These are phyloP conservation scores for Casaregolazyma lundiana DNA, from an alignment of 1,139 yeast species.

Conservation along the genomic window DNA sequence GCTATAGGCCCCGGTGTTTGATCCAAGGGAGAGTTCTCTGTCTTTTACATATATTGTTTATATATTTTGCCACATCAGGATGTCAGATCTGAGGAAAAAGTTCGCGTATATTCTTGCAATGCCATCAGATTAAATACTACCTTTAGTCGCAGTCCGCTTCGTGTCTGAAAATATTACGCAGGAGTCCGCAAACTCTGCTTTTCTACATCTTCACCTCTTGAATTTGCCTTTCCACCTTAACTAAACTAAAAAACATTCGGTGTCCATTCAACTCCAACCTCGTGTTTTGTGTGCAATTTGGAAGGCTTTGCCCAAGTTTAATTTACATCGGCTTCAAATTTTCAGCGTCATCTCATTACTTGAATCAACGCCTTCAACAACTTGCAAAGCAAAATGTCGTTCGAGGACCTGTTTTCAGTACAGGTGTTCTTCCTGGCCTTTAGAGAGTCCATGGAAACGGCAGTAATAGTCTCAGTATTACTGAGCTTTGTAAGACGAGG, in stretches of 20 bases:
- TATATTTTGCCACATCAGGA: not conserved
- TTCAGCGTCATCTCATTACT: not conserved
- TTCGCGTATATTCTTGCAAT: too few species aligned
- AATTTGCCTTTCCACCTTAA: not conserved
- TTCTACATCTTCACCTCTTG: too few species aligned
- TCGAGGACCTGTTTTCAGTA: slow-evolving; percentile 56
- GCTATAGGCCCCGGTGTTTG: too few species aligned
- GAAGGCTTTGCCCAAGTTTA: too few species aligned
- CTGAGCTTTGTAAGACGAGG: slow-evolving; percentile 71
- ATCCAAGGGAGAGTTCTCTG: too few species aligned
- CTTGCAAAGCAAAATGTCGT: slow-evolving; percentile 11
- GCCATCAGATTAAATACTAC: too few species aligned
- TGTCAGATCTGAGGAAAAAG: too few species aligned
- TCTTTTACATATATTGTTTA: not conserved
- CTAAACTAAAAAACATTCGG: not conserved
- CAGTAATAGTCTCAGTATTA: slow-evolving; percentile 78
- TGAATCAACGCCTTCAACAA: not conserved
- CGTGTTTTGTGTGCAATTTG: too few species aligned
- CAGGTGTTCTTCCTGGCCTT: slow-evolving; percentile 85
- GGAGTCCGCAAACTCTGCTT: not conserved
- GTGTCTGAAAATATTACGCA: not conserved
- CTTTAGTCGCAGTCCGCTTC: not conserved
- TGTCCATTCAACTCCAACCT: too few species aligned
- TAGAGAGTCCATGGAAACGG: slow-evolving; percentile 84
- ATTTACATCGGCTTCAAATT: too few species aligned